Conservation (phyloP, 2,329 filamentous ascomycete genomes). For the Paecilomyces sp. region DNA sequence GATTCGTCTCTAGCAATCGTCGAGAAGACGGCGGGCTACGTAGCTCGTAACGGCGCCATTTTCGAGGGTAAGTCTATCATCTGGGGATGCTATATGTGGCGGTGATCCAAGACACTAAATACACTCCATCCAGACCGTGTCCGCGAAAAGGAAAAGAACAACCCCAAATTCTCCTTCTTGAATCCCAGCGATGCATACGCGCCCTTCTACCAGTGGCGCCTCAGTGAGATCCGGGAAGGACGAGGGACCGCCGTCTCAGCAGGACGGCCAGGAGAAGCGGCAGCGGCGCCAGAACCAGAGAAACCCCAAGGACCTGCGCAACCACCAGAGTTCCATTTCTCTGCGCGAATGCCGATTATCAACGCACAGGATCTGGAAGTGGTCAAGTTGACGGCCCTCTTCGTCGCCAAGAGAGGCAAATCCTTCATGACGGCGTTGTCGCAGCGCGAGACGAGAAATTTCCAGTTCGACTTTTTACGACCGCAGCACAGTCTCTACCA, state of each 20-base stretch:
- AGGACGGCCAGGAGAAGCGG: slow-evolving; percentile 61
- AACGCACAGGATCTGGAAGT: slow-evolving; percentile 83
- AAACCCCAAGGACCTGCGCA: slow-evolving; percentile 77
- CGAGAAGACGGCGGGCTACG: slow-evolving; percentile 92
- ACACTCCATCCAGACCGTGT: slow-evolving; percentile 55
- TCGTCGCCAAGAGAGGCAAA: slow-evolving; percentile 86
- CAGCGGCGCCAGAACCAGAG: slow-evolving; percentile 46
- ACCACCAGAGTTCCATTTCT: slow-evolving; percentile 85
- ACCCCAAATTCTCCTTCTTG: slow-evolving; percentile 89
- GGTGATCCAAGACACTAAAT: neutral
- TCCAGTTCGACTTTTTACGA: slow-evolving; percentile 91
- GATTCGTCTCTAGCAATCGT: slow-evolving; percentile 52
- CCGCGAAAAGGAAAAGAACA: slow-evolving; percentile 72
- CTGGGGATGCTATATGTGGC: neutral
- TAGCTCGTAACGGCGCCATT: slow-evolving; percentile 57
- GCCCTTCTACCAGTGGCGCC: slow-evolving; percentile 82
- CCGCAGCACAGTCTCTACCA: slow-evolving; percentile 94
- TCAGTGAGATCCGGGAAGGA: slow-evolving; percentile 77
- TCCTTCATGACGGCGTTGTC: slow-evolving; percentile 85
- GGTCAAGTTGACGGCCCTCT: slow-evolving; percentile 72
- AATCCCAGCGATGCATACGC: slow-evolving; percentile 74
- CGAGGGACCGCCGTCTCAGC: slow-evolving; percentile 72
- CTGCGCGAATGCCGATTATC: slow-evolving; percentile 93
- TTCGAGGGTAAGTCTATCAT: slow-evolving; percentile 53
- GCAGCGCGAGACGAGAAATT: slow-evolving; percentile 82